Evolutionary conservation across 257 asterid genomes (phyloP).

Genomic region (Coffea canephora): DNA sequence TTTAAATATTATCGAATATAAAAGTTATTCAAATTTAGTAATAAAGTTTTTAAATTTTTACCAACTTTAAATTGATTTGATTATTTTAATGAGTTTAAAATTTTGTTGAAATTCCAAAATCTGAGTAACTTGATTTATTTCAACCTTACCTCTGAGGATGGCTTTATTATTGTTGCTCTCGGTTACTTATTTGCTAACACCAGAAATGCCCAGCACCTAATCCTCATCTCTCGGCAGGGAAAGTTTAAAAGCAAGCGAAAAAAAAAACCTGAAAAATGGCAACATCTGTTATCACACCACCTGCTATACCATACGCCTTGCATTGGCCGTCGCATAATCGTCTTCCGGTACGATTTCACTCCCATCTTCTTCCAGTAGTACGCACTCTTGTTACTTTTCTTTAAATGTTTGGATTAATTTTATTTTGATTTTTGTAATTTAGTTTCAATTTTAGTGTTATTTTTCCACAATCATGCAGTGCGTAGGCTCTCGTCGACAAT

Average conservation of each 20-base stretch:
- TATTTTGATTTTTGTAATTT: background rate
- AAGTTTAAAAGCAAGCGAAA: too few species aligned
- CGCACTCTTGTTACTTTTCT: too few species aligned
- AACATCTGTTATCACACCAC: slow-evolving; percentile 9
- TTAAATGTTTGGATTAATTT: background rate
- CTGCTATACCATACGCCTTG: slow-evolving; percentile 27
- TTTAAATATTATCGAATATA: too few species aligned
- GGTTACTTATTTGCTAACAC: too few species aligned
- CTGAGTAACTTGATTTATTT: too few species aligned
- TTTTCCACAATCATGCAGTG: slow-evolving; percentile 9
- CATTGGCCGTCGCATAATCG: slow-evolving; percentile 25
- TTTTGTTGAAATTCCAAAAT: too few species aligned
- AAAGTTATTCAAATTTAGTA: too few species aligned
- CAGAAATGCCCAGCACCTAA: background rate
- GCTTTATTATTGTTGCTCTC: too few species aligned
- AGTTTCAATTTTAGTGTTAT: background rate
- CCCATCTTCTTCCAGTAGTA: background rate
- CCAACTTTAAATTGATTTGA: too few species aligned
- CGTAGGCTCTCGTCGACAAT: slow-evolving; percentile 18
- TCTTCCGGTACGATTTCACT: slow-evolving; percentile 31
- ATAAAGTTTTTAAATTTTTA: too few species aligned
- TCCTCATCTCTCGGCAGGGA: background rate
- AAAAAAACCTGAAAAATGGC: slow-evolving; percentile 22
- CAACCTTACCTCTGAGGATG: too few species aligned
- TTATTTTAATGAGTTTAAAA: too few species aligned